phyloP scores from a whole-genome alignment of 306 rosid species.

The Fragaria nilgerrensis region DNA sequence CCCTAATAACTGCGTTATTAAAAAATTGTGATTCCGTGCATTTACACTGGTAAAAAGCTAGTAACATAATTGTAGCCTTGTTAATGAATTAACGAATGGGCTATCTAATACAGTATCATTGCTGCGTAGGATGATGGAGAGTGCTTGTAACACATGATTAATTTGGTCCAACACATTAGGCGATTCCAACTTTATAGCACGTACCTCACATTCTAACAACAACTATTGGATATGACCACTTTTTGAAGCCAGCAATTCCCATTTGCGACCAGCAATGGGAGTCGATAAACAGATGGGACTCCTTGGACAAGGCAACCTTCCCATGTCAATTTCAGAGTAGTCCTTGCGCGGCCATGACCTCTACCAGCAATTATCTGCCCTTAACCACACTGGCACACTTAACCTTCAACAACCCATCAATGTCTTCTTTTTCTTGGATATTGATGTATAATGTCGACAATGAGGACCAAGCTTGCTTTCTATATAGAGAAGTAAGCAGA shows the following conservation, averaged over 20 bases:
- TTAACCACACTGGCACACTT: not conserved
- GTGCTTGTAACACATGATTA: not conserved
- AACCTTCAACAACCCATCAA: conserved; percentile 10
- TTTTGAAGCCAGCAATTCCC: not conserved
- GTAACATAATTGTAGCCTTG: too few species aligned
- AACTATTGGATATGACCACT: too few species aligned
- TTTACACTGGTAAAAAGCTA: too few species aligned
- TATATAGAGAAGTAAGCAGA: not conserved
- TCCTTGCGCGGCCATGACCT: not conserved
- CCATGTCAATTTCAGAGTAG: too few species aligned
- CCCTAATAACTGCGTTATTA: too few species aligned
- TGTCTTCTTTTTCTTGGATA: not conserved
- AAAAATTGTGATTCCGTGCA: too few species aligned
- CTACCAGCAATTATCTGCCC: not conserved
- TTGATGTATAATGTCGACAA: not conserved
- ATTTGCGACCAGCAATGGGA: not conserved
- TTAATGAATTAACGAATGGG: too few species aligned
- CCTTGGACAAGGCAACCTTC: not conserved
- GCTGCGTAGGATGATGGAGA: too few species aligned
- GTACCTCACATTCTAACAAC: too few species aligned
- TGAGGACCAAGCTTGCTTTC: not conserved
- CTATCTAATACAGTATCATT: too few species aligned
- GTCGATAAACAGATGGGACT: conserved; percentile 1
- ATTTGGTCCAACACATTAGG: conserved; percentile 1
- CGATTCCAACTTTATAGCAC: not conserved